Conservation (phyloP, 768 basidiomycete species). For the Kwoniella bestiolae region DNA sequence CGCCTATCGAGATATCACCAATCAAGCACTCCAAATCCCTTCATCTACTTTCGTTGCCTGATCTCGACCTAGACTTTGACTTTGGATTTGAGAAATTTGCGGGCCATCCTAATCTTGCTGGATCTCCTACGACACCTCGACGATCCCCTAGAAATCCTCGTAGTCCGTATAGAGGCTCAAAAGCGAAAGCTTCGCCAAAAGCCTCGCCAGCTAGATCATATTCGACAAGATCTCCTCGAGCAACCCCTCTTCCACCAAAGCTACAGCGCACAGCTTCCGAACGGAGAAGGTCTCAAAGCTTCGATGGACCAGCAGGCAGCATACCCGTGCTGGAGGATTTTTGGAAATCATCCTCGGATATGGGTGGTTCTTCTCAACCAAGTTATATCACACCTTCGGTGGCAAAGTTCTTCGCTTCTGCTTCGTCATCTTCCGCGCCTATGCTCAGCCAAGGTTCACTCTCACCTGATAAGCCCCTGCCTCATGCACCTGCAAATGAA, state of each 20-base stretch:
- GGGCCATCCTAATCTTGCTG: slow-evolving; percentile 14
- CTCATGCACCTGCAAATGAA: slow-evolving; percentile 5
- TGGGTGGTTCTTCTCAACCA: slow-evolving; percentile 7
- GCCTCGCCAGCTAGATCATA: slow-evolving; percentile 13
- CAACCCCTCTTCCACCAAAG: background rate
- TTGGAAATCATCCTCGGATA: slow-evolving; percentile 32
- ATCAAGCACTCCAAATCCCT: slow-evolving; percentile 46
- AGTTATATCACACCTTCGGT: slow-evolving; percentile 23
- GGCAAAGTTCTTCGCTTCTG: slow-evolving; percentile 26
- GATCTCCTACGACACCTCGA: slow-evolving; percentile 41
- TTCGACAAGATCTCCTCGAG: slow-evolving; percentile 17
- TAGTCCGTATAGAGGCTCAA: slow-evolving; percentile 17
- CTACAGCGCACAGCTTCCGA: slow-evolving; percentile 27
- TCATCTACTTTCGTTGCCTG: slow-evolving; percentile 52
- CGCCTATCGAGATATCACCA: slow-evolving; percentile 11
- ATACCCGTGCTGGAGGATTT: slow-evolving; percentile 27
- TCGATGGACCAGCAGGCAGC: slow-evolving; percentile 35
- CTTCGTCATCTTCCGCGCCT: slow-evolving; percentile 22
- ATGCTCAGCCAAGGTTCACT: slow-evolving; percentile 26
- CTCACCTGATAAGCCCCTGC: slow-evolving; percentile 8
- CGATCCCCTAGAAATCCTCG: slow-evolving; percentile 30
- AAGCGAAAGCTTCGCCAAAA: background rate
- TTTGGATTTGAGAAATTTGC: slow-evolving; percentile 44
- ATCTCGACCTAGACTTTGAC: slow-evolving; percentile 53
- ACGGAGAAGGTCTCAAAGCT: slow-evolving; percentile 40